Evolutionary conservation across 495 filamentous ascomycete genomes (phyloP), one percentile per base, ranked within the genome.

Genomic region (Annulohypoxylon stygium): DNA sequence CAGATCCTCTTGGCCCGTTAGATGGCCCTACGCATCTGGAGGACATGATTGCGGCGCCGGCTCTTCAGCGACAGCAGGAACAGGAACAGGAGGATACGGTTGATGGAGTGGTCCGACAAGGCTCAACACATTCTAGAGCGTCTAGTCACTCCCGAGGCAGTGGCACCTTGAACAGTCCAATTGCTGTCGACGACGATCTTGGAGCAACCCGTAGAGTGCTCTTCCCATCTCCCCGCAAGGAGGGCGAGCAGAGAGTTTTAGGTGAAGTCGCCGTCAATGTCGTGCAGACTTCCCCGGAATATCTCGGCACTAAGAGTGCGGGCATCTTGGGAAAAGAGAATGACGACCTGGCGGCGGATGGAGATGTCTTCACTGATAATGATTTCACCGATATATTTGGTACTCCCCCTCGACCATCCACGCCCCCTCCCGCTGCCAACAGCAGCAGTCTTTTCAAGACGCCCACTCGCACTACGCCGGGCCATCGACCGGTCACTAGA

Each of bases 191-290:
- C 69, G 70, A 90, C 8, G 87, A 89, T 51, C 83, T 95, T 18
- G 91, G 90, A 71, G 87, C 86, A 50, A 93, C 91, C 25, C 88
- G 93, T 77, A 88, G 95, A 76, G 81, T 94, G 37, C 85, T 98
- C 51, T 98, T 98, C 81, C 91, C 92, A n/a, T 88, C 87, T 6
- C 86, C 87, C 1, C 86, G 87, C 64, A 89, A 89, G 71, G 88
- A 89, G 51, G 85, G 87, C 18, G 81, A 84, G 61, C 79, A 88
- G 73, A 91, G 86, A 75, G 82, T 87, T 69, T 82, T 90, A 50
- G 88, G 87, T 75, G 83, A 89, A 68, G 84, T 90, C 30, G 75
- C 82, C 39, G 77, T 88, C 54, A 93, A 91, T 75, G 81, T 84
- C 55, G 85, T 87, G 43, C 86, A 87, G 34, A 84, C 78, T 18